A percentile compares a stretch with the other conserved stretches of the same genome.
phyloP scores from a whole-genome alignment of 352 stramenopile genomes.

The Phytophthora chlamydospora region DNA sequence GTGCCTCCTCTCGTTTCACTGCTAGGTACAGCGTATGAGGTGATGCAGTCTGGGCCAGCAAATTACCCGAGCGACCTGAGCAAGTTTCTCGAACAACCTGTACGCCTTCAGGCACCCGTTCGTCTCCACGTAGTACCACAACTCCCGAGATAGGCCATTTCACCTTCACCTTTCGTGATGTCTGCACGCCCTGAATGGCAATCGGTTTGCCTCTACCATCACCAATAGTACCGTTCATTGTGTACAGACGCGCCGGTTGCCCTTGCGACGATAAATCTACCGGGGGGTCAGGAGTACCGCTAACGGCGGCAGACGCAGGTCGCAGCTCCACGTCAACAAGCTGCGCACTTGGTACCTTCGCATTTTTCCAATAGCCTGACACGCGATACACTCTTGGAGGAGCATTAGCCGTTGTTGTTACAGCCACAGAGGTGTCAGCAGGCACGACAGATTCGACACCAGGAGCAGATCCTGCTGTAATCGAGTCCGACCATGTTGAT shows the following conservation, averaged over 20 bases:
- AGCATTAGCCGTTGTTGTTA: conserved; percentile 6
- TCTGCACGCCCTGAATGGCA: conserved; percentile 65
- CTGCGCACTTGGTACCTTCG: conserved; percentile 71
- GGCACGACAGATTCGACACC: conserved; percentile 17
- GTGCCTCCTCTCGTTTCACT: conserved; percentile 67
- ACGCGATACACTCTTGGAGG: conserved; percentile 50
- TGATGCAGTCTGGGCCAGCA: conserved; percentile 76
- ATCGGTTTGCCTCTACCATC: conserved; percentile 65
- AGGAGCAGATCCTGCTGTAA: conserved; percentile 27
- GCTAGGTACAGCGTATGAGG: conserved; percentile 77
- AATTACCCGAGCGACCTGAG: conserved; percentile 72
- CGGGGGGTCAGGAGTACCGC: conserved; percentile 17
- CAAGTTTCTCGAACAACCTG: conserved; percentile 74
- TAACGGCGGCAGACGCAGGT: conserved; percentile 29
- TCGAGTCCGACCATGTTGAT: conserved; percentile 50
- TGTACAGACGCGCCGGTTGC: conserved; percentile 35
- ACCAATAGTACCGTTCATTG: conserved; percentile 71
- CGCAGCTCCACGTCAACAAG: conserved; percentile 81
- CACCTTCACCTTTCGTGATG: conserved; percentile 55
- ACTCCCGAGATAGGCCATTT: conserved; percentile 83
- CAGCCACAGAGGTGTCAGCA: conserved; percentile 7
- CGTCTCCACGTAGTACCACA: conserved; percentile 76
- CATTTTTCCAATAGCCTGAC: conserved; percentile 77
- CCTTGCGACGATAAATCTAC: conserved; percentile 28
- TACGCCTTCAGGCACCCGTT: conserved; percentile 71